A percentile compares a stretch with the other conserved stretches of the same genome.
Conservation (phyloP, 2,329 filamentous ascomycete genomes). For the Colletotrichum truncatum region DNA sequence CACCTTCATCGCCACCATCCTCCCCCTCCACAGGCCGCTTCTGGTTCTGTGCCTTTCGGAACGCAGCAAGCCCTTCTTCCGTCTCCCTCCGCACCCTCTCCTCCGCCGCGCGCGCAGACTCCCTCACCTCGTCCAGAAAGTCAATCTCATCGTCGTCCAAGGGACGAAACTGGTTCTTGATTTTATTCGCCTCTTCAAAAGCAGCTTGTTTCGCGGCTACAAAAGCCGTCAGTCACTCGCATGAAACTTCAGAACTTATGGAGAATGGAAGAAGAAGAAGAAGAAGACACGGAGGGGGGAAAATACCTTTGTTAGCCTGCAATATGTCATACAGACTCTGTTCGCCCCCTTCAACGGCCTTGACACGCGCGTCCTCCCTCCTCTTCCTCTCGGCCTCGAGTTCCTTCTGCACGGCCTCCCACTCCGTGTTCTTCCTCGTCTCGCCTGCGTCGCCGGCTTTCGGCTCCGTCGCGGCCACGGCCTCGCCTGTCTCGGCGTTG, state of each 20-base stretch:
- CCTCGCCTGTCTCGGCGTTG: slow-evolving; percentile 39
- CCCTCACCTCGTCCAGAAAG: slow-evolving; percentile 71
- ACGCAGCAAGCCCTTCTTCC: slow-evolving; percentile 64
- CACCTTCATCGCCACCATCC: slow-evolving; percentile 33
- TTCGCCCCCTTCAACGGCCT: slow-evolving; percentile 54
- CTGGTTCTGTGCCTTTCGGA: slow-evolving; percentile 59
- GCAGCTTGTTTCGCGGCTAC: slow-evolving; percentile 82
- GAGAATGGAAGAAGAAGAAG: slow-evolving; percentile 5
- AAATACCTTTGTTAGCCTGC: slow-evolving; percentile 81
- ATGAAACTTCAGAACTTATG: not conserved
- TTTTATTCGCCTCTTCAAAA: slow-evolving; percentile 76
- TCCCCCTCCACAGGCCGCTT: slow-evolving; percentile 16
- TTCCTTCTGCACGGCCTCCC: slow-evolving; percentile 71
- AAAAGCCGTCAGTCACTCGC: not conserved
- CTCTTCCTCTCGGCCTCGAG: slow-evolving; percentile 68
- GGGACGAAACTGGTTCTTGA: slow-evolving; percentile 81
- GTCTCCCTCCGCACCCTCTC: slow-evolving; percentile 63
- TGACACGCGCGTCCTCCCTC: slow-evolving; percentile 59
- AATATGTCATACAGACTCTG: slow-evolving; percentile 78
- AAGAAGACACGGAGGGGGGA: too few species aligned
- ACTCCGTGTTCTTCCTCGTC: slow-evolving; percentile 53
- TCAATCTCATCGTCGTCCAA: slow-evolving; percentile 83
- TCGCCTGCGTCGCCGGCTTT: slow-evolving; percentile 16
- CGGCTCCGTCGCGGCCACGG: slow-evolving; percentile 36
- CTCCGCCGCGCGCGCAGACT: slow-evolving; percentile 61